Percentiles rank a stretch among this genome's conserved stretches.
These are phyloP conservation scores for Fusarium tupiense DNA, from an alignment of 2,329 filamentous ascomycete species.

Conservation along the genomic window DNA sequence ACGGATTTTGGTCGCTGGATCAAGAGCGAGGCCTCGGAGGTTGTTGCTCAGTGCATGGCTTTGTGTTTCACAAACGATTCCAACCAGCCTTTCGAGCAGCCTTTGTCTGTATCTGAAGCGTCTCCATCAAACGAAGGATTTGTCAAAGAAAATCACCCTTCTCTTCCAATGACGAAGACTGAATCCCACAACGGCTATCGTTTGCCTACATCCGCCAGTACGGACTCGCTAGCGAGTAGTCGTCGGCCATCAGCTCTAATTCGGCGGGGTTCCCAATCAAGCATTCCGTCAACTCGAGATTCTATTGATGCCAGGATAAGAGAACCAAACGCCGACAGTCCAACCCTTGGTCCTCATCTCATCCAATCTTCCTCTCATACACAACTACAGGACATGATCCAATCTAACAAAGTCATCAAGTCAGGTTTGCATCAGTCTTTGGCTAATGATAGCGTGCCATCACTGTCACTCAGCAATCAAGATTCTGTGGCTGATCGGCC, in stretches of 20 bases:
- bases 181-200: constrained; percentile 58
- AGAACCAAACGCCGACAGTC: constrained; percentile 64
- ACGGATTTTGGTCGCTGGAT: constrained; percentile 81
- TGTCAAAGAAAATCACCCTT: constrained; percentile 48
- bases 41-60: constrained; percentile 81
- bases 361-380: constrained; percentile 61
- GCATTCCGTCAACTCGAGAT: constrained; percentile 60
- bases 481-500: constrained; percentile 56
- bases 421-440: constrained; percentile 64
- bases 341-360: constrained; percentile 66
- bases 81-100: constrained; percentile 38
- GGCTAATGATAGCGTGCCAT: constrained; percentile 67
- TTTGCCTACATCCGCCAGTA: constrained; percentile 62
- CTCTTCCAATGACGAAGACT: constrained; percentile 52
- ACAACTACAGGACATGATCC: constrained; percentile 68
- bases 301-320: constrained; percentile 45
- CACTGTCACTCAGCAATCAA: constrained; percentile 61
- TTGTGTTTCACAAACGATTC: constrained; percentile 58
- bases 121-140: constrained; percentile 44
- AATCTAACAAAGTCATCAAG: constrained; percentile 68
- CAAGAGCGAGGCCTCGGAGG: constrained; percentile 80
- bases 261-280: constrained; percentile 60
- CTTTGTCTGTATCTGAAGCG: constrained; percentile 31
- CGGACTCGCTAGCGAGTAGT: constrained; percentile 54
- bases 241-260: constrained; percentile 50